Evolutionary conservation across 2,329 filamentous ascomycete genomes (phyloP).

Genomic region (Aspergillus puulaauensis): DNA sequence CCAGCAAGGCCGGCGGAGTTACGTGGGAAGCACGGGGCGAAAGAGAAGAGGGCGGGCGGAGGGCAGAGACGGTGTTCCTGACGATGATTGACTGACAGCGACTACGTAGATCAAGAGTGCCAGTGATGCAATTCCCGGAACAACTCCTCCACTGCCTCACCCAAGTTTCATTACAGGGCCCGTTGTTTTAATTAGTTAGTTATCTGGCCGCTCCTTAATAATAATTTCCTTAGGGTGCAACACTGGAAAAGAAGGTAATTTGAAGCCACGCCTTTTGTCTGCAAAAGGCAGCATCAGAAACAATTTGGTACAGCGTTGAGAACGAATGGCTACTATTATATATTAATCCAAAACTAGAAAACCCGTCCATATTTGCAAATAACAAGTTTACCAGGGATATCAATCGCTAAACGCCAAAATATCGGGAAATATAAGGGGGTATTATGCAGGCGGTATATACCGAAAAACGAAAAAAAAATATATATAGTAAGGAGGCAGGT

Average conservation of each 20-base stretch:
- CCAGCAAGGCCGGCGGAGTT: not conserved
- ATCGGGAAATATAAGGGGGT: constrained; percentile 8
- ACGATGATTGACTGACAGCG: constrained; percentile 2
- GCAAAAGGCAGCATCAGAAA: not conserved
- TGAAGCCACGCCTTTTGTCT: not conserved
- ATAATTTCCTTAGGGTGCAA: not conserved
- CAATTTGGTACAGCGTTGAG: constrained; percentile 5
- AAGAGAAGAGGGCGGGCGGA: not conserved
- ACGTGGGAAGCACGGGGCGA: not conserved
- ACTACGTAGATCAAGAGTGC: constrained; percentile 12
- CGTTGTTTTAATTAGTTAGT: not conserved
- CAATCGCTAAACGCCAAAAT: constrained; percentile 11
- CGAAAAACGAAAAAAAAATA: not conserved
- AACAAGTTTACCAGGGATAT: constrained; percentile 10
- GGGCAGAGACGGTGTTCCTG: constrained; percentile 1
- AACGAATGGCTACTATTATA: constrained; percentile 21
- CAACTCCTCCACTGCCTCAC: not conserved
- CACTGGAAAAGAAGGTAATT: too few species aligned
- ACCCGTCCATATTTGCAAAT: constrained; percentile 10
- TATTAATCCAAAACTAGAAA: constrained; percentile 4
- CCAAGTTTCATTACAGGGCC: not conserved
- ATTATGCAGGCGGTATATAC: constrained; percentile 16
- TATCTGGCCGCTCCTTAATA: not conserved
- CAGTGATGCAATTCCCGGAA: constrained; percentile 11
- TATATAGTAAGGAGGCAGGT: not conserved